A percentile compares a stretch with the other conserved stretches of the same genome.
Conservation (phyloP, 345 rosid species). For the Dipteronia sinensis region DNA sequence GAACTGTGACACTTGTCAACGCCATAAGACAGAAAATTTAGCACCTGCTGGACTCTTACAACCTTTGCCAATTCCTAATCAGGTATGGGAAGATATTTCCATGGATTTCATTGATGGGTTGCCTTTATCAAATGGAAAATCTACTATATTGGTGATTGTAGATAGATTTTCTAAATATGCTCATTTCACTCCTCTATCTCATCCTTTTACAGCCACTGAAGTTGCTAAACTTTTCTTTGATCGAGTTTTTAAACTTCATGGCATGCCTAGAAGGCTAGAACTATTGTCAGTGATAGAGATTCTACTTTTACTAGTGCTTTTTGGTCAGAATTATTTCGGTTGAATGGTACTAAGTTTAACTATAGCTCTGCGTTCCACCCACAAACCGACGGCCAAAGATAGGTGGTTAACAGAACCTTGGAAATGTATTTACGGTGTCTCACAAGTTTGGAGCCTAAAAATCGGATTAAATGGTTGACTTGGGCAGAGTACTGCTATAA, state of each 20-base stretch:
- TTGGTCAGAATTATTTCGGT: neutral
- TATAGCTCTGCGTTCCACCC: neutral
- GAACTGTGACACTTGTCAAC: neutral
- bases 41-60: neutral
- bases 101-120: neutral
- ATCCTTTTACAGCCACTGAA: neutral
- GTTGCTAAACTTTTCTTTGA: neutral
- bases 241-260: neutral
- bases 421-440: neutral
- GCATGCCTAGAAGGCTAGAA: neutral
- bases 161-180: neutral
- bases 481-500: constrained; percentile 3
- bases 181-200: neutral
- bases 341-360: neutral
- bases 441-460: neutral
- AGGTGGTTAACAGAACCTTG: neutral
- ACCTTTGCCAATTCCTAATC: neutral
- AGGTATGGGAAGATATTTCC: neutral
- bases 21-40: neutral
- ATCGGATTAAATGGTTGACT: neutral
- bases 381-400: neutral
- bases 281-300: neutral
- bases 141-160: neutral
- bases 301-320: neutral
- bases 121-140: neutral